Conservation (phyloP, 164 flowering plant genomes). For the Magnolia changhungtana region DNA sequence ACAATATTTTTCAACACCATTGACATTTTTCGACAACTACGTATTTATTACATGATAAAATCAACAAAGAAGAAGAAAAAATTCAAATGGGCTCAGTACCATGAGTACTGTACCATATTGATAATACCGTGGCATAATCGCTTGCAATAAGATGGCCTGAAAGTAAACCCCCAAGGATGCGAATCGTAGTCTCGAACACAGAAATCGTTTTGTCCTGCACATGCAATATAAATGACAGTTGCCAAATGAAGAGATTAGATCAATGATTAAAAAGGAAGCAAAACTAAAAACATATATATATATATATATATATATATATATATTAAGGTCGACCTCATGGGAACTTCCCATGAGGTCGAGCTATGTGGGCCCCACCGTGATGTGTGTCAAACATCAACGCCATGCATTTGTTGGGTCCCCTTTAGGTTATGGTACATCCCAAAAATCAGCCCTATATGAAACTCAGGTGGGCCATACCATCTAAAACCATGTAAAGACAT, state of each 20-base stretch:
- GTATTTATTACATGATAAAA: neutral
- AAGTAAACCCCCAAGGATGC: constrained; percentile 91
- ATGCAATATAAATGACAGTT: neutral
- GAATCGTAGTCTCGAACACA: constrained; percentile 89
- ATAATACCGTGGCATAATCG: constrained; percentile 84
- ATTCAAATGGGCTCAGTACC: neutral
- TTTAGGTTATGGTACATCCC: no score
- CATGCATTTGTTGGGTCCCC: no score
- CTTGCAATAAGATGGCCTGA: constrained; percentile 98
- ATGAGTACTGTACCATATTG: neutral
- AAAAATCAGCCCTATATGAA: no score
- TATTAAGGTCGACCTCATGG: no score
- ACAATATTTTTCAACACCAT: neutral
- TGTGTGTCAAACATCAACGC: no score
- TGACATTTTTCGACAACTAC: neutral
- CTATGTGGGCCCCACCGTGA: no score
- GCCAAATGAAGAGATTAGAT: neutral
- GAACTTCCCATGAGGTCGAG: no score
- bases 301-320: no score
- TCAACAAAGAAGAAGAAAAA: neutral
- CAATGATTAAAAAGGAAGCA: neutral
- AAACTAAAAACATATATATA: no score
- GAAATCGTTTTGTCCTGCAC: constrained; percentile 97
- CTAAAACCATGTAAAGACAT: no score
- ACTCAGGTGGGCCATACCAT: no score